A percentile compares a stretch with the other conserved stretches of the same genome.
Conservation (phyloP, 1,139 yeast genomes). For the Pneumocystis jirovecii region DNA sequence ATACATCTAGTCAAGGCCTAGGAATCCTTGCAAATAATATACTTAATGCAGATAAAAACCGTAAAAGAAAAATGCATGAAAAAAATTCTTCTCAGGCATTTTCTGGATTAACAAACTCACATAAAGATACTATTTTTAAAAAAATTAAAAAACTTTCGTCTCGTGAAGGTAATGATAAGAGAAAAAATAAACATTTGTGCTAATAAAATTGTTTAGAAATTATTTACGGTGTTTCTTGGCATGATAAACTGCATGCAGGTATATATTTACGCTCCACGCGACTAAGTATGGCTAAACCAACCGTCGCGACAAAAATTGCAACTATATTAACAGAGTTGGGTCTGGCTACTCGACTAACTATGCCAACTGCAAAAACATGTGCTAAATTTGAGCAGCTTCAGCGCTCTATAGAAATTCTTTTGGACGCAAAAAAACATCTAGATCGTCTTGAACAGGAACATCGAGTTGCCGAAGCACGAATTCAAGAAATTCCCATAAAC, state of each 20-base stretch:
- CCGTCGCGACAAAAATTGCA: slow-evolving; percentile 62
- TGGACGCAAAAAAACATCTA: slow-evolving; percentile 73
- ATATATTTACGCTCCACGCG: slow-evolving; percentile 65
- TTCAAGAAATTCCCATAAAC: background rate
- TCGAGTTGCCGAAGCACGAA: background rate
- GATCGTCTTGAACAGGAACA: slow-evolving; percentile 50
- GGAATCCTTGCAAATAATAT: slow-evolving; percentile 71
- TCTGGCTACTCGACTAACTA: slow-evolving; percentile 59
- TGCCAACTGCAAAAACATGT: slow-evolving; percentile 77
- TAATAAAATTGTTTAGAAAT: slow-evolving; percentile 32
- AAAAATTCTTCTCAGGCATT: slow-evolving; percentile 4
- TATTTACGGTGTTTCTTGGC: slow-evolving; percentile 71
- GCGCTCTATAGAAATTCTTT: slow-evolving; percentile 52
- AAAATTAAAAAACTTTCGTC: slow-evolving; percentile 43
- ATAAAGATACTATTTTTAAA: slow-evolving; percentile 17
- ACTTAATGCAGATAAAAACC: slow-evolving; percentile 60
- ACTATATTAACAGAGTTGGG: slow-evolving; percentile 67
- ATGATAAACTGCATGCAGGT: slow-evolving; percentile 67
- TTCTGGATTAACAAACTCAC: slow-evolving; percentile 6
- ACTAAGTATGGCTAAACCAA: slow-evolving; percentile 45
- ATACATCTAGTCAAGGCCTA: slow-evolving; percentile 75
- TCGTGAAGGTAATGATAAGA: slow-evolving; percentile 32
- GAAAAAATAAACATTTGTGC: slow-evolving; percentile 19
- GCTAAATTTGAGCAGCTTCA: slow-evolving; percentile 65
- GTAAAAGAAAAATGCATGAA: slow-evolving; percentile 31